phyloP scores from a whole-genome alignment of 2,329 filamentous ascomycete genomes.

The Verticillium albo-atrum region DNA sequence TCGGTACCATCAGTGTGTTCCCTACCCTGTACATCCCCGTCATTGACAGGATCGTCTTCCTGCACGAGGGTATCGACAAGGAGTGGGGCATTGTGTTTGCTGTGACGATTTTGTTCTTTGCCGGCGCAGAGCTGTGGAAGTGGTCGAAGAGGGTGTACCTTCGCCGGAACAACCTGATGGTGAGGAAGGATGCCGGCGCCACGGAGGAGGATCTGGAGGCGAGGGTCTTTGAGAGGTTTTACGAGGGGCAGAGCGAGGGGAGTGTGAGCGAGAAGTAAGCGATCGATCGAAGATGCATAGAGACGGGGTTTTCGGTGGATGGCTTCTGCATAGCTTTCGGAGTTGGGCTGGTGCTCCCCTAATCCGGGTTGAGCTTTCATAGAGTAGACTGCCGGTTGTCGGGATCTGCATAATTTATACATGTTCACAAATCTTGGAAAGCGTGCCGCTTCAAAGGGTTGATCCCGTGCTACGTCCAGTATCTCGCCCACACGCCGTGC shows the following conservation, averaged over 20 bases:
- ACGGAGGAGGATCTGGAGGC: conserved; percentile 2
- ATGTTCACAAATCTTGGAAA: too few species aligned
- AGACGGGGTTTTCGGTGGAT: too few species aligned
- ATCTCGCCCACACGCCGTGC: conserved; percentile 67
- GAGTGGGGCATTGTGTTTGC: conserved; percentile 65
- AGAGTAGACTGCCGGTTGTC: too few species aligned
- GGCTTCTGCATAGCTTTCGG: too few species aligned
- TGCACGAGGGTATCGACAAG: conserved; percentile 61
- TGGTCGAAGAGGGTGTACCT: conserved; percentile 57
- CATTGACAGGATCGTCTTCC: conserved; percentile 61
- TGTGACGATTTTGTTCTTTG: conserved; percentile 50
- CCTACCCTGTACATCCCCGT: conserved; percentile 64
- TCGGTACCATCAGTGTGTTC: conserved; percentile 53
- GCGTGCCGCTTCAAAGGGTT: too few species aligned
- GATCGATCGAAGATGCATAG: too few species aligned
- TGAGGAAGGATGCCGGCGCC: neutral
- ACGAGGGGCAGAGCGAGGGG: neutral
- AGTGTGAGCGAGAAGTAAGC: neutral
- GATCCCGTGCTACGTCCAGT: conserved; percentile 56
- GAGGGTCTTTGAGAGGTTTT: conserved; percentile 1
- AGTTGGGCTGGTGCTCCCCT: too few species aligned
- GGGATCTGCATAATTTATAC: too few species aligned
- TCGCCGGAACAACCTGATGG: conserved; percentile 19
- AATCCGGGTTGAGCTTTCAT: too few species aligned
- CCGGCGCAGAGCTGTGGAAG: conserved; percentile 63